A percentile compares a stretch with the other conserved stretches of the same genome.
phyloP scores from a whole-genome alignment of 441 rosid genomes.

The Mallotus japonicus region DNA sequence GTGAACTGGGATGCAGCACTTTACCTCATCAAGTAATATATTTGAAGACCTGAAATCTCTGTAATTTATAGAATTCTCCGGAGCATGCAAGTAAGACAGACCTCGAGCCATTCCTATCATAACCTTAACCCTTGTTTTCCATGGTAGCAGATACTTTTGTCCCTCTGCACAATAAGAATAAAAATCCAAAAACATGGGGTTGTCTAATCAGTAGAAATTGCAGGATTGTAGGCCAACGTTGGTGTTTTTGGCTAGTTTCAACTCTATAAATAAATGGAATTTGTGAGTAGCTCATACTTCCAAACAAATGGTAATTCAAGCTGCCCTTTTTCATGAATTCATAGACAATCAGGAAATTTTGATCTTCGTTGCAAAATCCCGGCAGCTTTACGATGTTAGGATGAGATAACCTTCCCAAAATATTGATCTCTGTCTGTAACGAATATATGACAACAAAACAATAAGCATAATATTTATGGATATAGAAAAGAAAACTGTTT shows the following conservation, averaged over 20 bases:
- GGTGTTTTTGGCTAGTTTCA: not conserved
- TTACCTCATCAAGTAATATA: constrained; percentile 74
- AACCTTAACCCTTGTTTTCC: constrained; percentile 59
- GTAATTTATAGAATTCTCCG: constrained; percentile 65
- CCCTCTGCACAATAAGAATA: constrained; percentile 36
- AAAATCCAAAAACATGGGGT: not conserved
- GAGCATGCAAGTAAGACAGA: constrained; percentile 55
- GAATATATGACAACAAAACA: constrained; percentile 14
- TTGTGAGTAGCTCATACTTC: constrained; percentile 44
- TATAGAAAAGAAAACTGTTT: too few species aligned
- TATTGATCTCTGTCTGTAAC: constrained; percentile 61
- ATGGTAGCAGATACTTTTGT: constrained; percentile 52
- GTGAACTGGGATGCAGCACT: not conserved
- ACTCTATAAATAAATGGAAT: not conserved
- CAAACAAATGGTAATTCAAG: constrained; percentile 72
- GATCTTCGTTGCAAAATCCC: constrained; percentile 69
- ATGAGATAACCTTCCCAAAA: constrained; percentile 72
- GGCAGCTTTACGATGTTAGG: constrained; percentile 67
- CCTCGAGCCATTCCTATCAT: constrained; percentile 80
- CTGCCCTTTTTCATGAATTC: constrained; percentile 85
- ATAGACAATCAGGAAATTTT: constrained; percentile 59
- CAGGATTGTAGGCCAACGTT: not conserved
- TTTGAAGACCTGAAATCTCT: constrained; percentile 81
- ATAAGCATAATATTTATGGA: not conserved
- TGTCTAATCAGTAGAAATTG: too few species aligned